These are phyloP conservation scores for Diospyros kaki DNA, from an alignment of 148 eudicot species.

Conservation along the genomic window DNA sequence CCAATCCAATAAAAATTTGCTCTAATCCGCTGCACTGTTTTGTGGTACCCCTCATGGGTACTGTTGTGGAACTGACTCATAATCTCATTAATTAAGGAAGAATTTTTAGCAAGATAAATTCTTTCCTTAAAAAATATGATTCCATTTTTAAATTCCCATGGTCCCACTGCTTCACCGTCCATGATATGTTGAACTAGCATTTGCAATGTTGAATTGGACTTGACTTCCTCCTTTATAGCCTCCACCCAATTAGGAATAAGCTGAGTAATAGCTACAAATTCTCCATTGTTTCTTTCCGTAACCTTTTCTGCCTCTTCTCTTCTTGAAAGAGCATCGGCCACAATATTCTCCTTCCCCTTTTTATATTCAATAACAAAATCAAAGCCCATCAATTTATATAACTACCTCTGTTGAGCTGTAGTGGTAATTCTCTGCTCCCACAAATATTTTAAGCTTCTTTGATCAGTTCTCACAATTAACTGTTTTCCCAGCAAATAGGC, in stretches of 20 bases:
- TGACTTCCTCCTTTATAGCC: background rate
- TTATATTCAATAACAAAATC: background rate
- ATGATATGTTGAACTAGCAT: background rate
- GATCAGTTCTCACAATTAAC: background rate
- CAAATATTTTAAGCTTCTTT: no score
- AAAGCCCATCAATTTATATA: background rate
- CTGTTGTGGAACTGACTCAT: background rate
- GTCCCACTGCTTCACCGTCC: background rate
- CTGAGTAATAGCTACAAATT: no score
- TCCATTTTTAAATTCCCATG: background rate
- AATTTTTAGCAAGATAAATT: background rate
- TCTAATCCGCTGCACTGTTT: background rate
- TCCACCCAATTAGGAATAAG: background rate
- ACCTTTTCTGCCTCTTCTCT: no score
- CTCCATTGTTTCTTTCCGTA: background rate
- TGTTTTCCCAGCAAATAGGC: background rate
- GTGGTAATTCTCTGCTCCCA: no score
- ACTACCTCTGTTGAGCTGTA: background rate
- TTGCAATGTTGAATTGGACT: background rate
- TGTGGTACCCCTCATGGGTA: background rate
- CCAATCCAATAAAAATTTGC: background rate
- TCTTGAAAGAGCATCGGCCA: background rate
- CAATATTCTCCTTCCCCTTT: background rate
- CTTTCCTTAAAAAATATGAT: background rate
- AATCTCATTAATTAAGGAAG: background rate